These are phyloP conservation scores for Heliamphora pulchella DNA, from an alignment of 179 eudicot species.

Conservation along the genomic window DNA sequence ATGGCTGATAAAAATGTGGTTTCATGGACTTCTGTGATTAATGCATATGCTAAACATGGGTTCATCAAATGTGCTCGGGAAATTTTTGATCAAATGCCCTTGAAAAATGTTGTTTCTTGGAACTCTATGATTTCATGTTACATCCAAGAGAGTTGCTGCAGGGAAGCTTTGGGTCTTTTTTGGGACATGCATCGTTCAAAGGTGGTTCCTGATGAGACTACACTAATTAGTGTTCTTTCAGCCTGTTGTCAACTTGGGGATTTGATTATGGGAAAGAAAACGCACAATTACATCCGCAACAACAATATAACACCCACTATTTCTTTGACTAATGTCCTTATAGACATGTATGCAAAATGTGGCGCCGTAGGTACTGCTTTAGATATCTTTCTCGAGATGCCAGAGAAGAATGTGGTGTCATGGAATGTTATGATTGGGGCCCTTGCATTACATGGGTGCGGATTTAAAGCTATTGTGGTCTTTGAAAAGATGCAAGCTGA, in stretches of 20 bases:
- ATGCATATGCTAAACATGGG: conserved; percentile 36
- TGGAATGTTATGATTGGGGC: conserved; percentile 42
- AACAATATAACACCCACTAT: conserved; percentile 15
- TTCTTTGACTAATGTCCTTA: conserved; percentile 27
- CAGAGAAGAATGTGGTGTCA: conserved; percentile 33
- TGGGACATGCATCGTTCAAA: conserved; percentile 19
- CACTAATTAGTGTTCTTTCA: conserved; percentile 28
- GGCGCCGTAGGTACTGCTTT: conserved; percentile 26
- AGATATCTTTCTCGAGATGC: conserved; percentile 26
- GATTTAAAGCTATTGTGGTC: conserved; percentile 26
- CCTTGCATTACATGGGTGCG: conserved; percentile 37
- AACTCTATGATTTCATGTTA: conserved; percentile 42
- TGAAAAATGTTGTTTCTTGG: conserved; percentile 40
- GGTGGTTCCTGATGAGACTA: conserved; percentile 26
- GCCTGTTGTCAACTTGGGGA: conserved; percentile 39
- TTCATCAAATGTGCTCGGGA: conserved; percentile 20
- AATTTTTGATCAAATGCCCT: conserved; percentile 28
- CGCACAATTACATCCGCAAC: conserved; percentile 25
- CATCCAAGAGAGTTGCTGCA: conserved; percentile 23
- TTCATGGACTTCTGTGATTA: conserved; percentile 36
- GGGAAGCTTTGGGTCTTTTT: conserved; percentile 29
- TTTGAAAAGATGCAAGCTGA: conserved; percentile 32
- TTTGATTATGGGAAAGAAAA: conserved; percentile 29
- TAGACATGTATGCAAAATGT: conserved; percentile 50
- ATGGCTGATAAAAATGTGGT: conserved; percentile 33